These are phyloP conservation scores for Toxoplasma gondii DNA, from an alignment of 169 alveolate species.

Conservation along the genomic window DNA sequence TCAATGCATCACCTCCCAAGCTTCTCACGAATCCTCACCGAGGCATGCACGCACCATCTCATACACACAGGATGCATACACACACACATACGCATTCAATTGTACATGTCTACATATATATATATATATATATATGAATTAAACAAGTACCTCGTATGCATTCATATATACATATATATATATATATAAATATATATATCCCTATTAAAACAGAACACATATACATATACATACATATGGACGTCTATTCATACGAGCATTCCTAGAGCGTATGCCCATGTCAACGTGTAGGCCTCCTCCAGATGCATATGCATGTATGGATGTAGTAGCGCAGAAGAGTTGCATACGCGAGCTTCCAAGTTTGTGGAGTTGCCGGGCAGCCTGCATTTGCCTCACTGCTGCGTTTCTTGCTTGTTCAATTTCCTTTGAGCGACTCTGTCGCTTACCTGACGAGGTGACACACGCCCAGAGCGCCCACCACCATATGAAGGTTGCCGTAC, in stretches of 20 bases:
- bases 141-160: not conserved
- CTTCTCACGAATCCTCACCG: not conserved
- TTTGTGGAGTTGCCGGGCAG: no score
- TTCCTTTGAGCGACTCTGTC: no score
- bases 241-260: not conserved
- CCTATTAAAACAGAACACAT: not conserved
- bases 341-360: no score
- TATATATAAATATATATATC: not conserved
- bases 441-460: constrained; percentile 27
- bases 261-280: not conserved
- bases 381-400: no score
- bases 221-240: not conserved
- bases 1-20: not conserved
- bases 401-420: no score
- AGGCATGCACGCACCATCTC: no score
- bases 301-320: no score
- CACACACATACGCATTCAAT: no score
- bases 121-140: not conserved
- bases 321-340: no score
- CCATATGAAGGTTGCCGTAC: not conserved
- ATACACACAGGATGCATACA: no score
- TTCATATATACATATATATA: not conserved
- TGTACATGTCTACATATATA: not conserved
- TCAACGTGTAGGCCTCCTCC: no score
- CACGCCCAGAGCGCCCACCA: not conserved